Conservation (phyloP, 2,329 filamentous ascomycete genomes). For the Ramularia collo-cygni region DNA sequence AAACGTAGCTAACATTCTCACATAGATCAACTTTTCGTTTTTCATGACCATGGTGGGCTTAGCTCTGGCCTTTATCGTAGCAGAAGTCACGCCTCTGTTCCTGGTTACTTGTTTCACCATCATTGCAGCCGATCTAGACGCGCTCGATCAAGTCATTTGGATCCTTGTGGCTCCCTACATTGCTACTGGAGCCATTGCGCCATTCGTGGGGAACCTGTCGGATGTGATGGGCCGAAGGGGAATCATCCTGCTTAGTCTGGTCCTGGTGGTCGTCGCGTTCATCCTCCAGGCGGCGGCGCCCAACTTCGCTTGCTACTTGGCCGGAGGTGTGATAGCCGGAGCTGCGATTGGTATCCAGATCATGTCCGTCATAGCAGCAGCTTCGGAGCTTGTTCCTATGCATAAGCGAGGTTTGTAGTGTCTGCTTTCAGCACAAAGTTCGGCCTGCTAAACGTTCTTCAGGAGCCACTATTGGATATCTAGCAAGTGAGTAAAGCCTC, state of each 20-base stretch:
- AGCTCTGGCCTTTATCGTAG: conserved; percentile 12
- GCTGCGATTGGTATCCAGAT: conserved; percentile 9
- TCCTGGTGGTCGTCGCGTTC: conserved; percentile 10
- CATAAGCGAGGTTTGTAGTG: conserved; percentile 56
- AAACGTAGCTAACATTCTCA: conserved; percentile 2
- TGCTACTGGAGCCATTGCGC: conserved; percentile 13
- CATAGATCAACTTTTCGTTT: conserved; percentile 12
- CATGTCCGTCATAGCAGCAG: conserved; percentile 47
- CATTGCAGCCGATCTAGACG: conserved; percentile 10
- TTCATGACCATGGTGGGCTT: conserved; percentile 17
- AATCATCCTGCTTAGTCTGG: conserved; percentile 8
- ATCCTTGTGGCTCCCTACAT: conserved; percentile 14
- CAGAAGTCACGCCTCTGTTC: conserved; percentile 17
- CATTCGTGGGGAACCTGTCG: conserved; percentile 12
- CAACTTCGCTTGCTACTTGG: conserved; percentile 10
- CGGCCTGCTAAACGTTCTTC: too few relatives aligned
- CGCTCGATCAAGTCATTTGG: conserved; percentile 14
- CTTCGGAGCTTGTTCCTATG: conserved; percentile 59
- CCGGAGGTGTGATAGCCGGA: conserved; percentile 5
- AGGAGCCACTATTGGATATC: conserved; percentile 53
- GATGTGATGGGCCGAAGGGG: conserved; percentile 12
- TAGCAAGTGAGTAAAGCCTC: too few relatives aligned
- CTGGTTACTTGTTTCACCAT: conserved; percentile 15
- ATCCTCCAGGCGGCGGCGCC: conserved; percentile 13
- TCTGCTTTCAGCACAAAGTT: too few relatives aligned